These are phyloP conservation scores for Microascus cirrosus DNA, from an alignment of 2,329 filamentous ascomycete genomes.

Conservation along the genomic window DNA sequence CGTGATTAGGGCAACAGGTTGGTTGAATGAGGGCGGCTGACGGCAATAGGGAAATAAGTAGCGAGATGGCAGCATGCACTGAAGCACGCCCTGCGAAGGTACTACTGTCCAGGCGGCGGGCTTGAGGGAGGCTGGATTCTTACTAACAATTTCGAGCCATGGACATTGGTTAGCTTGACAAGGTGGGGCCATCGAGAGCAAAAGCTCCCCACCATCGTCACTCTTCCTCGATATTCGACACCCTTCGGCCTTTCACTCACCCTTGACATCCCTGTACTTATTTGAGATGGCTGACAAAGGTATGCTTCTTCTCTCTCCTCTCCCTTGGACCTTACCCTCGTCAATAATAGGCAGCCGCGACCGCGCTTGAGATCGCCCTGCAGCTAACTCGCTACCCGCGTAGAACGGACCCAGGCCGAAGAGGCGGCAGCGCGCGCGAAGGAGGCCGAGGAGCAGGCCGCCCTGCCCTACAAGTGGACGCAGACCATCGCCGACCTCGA, in stretches of 20 bases:
- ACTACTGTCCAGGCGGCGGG: neutral
- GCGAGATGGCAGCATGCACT: too few species aligned
- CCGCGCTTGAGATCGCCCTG: neutral
- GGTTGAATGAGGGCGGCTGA: too few species aligned
- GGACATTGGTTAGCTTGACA: neutral
- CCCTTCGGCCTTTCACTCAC: neutral
- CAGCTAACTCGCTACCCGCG: neutral
- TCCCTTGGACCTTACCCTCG: constrained; percentile 8
- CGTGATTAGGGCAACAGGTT: too few species aligned
- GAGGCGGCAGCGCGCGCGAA: constrained; percentile 51
- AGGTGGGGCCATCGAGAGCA: neutral
- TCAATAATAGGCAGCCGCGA: neutral
- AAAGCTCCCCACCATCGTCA: neutral
- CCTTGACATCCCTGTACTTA: neutral
- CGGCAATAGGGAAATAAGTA: too few species aligned
- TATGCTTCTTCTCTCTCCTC: constrained; percentile 6
- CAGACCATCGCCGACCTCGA: constrained; percentile 88
- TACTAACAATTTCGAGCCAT: neutral
- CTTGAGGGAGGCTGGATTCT: neutral
- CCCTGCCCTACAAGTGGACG: constrained; percentile 93
- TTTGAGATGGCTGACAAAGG: constrained; percentile 30
- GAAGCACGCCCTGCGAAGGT: too few species aligned
- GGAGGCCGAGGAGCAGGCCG: constrained; percentile 78
- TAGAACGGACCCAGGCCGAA: constrained; percentile 44
- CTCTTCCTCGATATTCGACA: neutral